Conservation (phyloP, 1,284 basidiomycete species). For the Trichosporon inkin region DNA sequence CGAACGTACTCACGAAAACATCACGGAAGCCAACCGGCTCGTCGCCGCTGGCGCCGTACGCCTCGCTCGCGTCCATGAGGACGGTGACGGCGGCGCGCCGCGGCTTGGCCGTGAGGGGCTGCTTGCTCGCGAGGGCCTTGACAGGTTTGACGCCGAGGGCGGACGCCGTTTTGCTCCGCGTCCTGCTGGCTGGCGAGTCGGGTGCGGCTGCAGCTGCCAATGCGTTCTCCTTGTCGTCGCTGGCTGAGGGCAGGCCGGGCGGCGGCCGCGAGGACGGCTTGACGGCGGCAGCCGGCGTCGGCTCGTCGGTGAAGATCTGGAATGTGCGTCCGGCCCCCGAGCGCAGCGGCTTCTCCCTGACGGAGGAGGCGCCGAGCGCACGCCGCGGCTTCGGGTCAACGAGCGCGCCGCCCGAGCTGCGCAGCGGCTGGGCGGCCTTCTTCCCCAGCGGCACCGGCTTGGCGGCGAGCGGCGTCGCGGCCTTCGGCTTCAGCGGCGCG, state of each 20-base stretch:
- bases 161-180: constrained; percentile 14
- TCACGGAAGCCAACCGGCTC: constrained; percentile 39
- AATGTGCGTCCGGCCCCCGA: background rate
- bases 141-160: background rate
- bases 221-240: constrained; percentile 34
- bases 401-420: background rate
- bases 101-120: background rate
- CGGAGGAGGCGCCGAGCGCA: background rate
- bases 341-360: background rate
- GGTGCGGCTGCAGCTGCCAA: background rate
- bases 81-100: background rate
- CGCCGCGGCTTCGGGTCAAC: background rate
- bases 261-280: constrained; percentile 1
- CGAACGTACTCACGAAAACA: background rate
- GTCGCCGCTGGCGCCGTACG: constrained; percentile 41
- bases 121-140: constrained; percentile 1
- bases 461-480: background rate
- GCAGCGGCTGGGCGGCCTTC: background rate
- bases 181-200: constrained; percentile 29
- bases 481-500: background rate
- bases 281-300: background rate
- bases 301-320: constrained; percentile 13
- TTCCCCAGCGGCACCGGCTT: background rate
- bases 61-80: constrained; percentile 42
- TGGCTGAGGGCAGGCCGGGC: background rate